Base-by-base conservation (phyloP, 495 filamentous ascomycete genomes). In the Jackrogersella minutella region DNA sequence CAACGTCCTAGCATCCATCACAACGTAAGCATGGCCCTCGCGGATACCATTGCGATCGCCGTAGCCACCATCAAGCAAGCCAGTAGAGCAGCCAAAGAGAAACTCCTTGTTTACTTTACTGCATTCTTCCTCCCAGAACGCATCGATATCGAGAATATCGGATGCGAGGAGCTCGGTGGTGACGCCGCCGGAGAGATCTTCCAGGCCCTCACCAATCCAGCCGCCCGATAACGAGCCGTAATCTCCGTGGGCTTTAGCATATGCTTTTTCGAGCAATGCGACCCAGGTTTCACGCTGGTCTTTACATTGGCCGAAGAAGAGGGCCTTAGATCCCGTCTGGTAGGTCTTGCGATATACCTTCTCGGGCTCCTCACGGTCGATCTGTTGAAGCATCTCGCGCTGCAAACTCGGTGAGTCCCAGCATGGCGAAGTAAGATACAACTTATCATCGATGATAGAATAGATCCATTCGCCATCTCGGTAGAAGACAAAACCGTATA, bases 401-500 rank as follows among this genome's bases (percentile, higher is more conserved):
- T 83, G 81, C 78, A 83, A 77, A 58, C 80, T 82, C 1, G 81
- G 81, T 7, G 79, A 81, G 66, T 96, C 91, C 78, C 91, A 96
- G 72, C 93, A 90, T 7, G 91, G 87, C 6, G 91, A 91, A 52
- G 87, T 90, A 9, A 97, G 84, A 73, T 90, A 97, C 9, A 97
- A 79, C 73, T 86, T 85, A 70, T 86, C 84, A 70, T 98, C 94
- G 39, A 98, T 87, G 57, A 98, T 92, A 44, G 90, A 92, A 58
- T 93, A 92, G 53, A 92, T 90, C 94, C 94, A 98, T 75, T 96
- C 93, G 34, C 93, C 93, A 73, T 98, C 94, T 78, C 94, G 82
- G 76, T 93, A 88, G 75, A 98, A 97, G 31, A 97, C 93, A 74
- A 98, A 97, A 0, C 94, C 94, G 72, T 98, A 97, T 11, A 97